These are phyloP conservation scores for Ulota crispa DNA, from an alignment of 225 moss, liverwort and hornwort species.

Conservation along the genomic window DNA sequence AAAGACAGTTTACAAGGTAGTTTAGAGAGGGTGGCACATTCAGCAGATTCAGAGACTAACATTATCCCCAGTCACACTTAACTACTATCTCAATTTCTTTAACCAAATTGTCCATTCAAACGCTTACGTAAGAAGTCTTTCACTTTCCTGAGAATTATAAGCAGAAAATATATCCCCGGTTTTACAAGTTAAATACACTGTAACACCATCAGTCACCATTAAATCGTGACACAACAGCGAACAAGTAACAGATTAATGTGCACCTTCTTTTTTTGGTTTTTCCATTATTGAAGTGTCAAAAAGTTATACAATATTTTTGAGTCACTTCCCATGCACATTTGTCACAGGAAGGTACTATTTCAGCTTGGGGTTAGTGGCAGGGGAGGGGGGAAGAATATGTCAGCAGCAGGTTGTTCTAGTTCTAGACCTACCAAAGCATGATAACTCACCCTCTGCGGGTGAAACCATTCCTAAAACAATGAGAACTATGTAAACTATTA, in stretches of 20 bases:
- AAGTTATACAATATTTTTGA: conserved; percentile 17
- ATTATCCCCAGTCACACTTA: neutral
- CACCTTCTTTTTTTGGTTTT: neutral
- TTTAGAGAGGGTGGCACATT: neutral
- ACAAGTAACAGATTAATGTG: neutral
- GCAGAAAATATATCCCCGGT: no score
- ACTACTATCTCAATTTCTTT: neutral
- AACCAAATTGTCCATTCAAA: neutral
- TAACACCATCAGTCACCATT: rapidly evolving
- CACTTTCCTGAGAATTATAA: neutral
- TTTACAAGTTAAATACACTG: neutral
- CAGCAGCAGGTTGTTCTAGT: neutral
- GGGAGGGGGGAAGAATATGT: neutral
- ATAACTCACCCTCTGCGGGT: conserved; percentile 2
- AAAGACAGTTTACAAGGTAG: conserved; percentile 5
- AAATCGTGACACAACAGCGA: neutral
- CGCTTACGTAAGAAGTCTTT: no score
- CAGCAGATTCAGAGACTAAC: neutral
- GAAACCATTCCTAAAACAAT: conserved; percentile 28
- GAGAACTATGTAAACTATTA: neutral
- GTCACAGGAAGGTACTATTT: conserved; percentile 25
- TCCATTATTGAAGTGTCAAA: neutral
- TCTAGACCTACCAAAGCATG: neutral
- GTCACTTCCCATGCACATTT: conserved; percentile 30
- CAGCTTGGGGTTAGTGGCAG: conserved; percentile 15